A percentile compares a stretch with the other conserved stretches of the same genome.
phyloP scores from a whole-genome alignment of 345 rosid genomes.

The Populus tremula region DNA sequence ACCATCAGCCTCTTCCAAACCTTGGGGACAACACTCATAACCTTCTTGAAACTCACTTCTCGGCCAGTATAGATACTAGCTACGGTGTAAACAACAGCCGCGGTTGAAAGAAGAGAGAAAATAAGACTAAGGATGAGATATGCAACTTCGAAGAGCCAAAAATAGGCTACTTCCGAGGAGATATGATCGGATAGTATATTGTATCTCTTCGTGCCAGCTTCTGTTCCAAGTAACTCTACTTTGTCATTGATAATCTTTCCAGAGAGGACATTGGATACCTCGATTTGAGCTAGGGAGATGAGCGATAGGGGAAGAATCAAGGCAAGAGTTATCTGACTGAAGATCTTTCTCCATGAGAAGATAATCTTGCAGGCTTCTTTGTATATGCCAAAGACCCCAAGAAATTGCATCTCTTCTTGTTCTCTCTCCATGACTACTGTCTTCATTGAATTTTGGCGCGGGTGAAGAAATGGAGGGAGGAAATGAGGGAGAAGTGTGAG shows the following conservation, averaged over 20 bases:
- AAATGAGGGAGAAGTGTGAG: not conserved
- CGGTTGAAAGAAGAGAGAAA: not conserved
- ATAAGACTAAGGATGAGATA: not conserved
- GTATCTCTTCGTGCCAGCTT: constrained; percentile 18
- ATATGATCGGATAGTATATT: constrained; percentile 27
- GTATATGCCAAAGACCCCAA: constrained; percentile 42
- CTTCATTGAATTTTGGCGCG: not conserved
- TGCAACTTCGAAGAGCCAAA: constrained; percentile 23
- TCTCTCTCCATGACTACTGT: constrained; percentile 42
- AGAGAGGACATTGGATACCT: constrained; percentile 30
- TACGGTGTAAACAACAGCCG: not conserved
- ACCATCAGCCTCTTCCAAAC: not conserved
- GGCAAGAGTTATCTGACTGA: constrained; percentile 44
- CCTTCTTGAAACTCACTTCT: not conserved
- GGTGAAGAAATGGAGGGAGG: not conserved
- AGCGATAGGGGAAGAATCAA: constrained; percentile 55
- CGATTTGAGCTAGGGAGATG: constrained; percentile 47
- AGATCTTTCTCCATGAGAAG: constrained; percentile 42
- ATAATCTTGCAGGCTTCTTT: constrained; percentile 47
- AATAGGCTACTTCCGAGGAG: constrained; percentile 24
- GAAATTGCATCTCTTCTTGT: constrained; percentile 61
- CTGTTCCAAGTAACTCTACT: constrained; percentile 22
- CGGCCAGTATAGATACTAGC: not conserved
- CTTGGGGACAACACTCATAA: not conserved
- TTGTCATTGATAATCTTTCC: constrained; percentile 22